Evolutionary conservation across 2,329 filamentous ascomycete genomes (phyloP).

Genomic region (Orbilia quercus): DNA sequence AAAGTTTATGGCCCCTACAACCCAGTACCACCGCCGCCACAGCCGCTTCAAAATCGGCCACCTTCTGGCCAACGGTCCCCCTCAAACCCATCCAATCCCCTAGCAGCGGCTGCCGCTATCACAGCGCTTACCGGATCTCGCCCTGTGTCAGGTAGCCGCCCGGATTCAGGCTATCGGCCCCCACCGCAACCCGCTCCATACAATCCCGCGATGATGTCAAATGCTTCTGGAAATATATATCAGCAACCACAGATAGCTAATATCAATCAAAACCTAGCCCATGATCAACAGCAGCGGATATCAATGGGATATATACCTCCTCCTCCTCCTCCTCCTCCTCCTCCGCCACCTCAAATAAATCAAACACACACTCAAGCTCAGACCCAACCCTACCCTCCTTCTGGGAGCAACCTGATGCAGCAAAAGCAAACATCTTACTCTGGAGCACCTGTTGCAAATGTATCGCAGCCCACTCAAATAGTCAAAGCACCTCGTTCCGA

Average conservation of each 20-base stretch:
- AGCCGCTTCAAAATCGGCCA: slow-evolving; percentile 25
- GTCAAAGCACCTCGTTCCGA: slow-evolving; percentile 70
- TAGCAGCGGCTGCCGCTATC: slow-evolving; percentile 70
- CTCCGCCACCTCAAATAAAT: slow-evolving; percentile 59
- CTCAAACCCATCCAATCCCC: slow-evolving; percentile 56
- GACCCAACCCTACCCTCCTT: slow-evolving; percentile 35
- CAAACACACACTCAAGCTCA: slow-evolving; percentile 28
- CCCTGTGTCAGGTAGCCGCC: slow-evolving; percentile 61
- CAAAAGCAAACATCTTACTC: slow-evolving; percentile 59
- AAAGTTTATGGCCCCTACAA: slow-evolving; percentile 67
- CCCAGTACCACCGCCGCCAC: slow-evolving; percentile 64
- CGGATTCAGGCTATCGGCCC: slow-evolving; percentile 62
- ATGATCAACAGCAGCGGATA: slow-evolving; percentile 57
- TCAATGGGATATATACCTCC: slow-evolving; percentile 60
- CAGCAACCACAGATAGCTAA: slow-evolving; percentile 60
- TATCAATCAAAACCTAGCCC: slow-evolving; percentile 61
- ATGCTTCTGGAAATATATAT: slow-evolving; percentile 38
- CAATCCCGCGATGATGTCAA: slow-evolving; percentile 43
- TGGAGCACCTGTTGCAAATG: slow-evolving; percentile 23
- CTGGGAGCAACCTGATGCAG: slow-evolving; percentile 55
- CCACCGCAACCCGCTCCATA: slow-evolving; percentile 15
- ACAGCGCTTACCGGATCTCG: slow-evolving; percentile 69
- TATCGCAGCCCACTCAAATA: slow-evolving; percentile 58
- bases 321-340: slow-evolving; percentile 59
- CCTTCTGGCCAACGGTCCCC: slow-evolving; percentile 62